Evolutionary conservation across 371 early-diverging fungal genomes (phyloP).

Genomic region (Saksenaea vasiformis): DNA sequence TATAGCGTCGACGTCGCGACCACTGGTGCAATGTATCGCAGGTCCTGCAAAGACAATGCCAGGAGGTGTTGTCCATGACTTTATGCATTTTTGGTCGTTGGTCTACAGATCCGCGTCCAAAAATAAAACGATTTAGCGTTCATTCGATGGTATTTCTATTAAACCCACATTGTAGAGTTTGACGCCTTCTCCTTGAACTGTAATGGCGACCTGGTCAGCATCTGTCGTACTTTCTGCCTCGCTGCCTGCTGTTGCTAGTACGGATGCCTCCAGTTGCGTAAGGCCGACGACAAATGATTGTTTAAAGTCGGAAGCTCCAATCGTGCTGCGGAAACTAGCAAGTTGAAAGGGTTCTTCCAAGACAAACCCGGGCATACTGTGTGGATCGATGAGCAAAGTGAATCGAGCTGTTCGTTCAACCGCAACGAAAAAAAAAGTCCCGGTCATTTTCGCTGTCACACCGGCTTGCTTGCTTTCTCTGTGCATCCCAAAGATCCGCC

Average conservation of each 20-base stretch:
- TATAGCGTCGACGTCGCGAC: slow-evolving; percentile 30
- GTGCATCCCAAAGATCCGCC: no score
- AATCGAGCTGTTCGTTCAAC: not conserved
- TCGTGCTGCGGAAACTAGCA: slow-evolving; percentile 54
- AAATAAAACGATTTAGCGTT: not conserved
- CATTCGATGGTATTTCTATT: not conserved
- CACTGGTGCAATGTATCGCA: slow-evolving; percentile 42
- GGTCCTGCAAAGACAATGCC: slow-evolving; percentile 56
- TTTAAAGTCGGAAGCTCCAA: slow-evolving; percentile 20
- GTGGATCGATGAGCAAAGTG: slow-evolving; percentile 2
- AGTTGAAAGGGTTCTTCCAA: slow-evolving; percentile 65
- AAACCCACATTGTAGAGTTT: slow-evolving; percentile 57
- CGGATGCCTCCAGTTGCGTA: slow-evolving; percentile 30
- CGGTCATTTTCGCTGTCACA: not conserved
- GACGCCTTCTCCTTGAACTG: slow-evolving; percentile 63
- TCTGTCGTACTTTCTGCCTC: slow-evolving; percentile 27
- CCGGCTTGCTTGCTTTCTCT: no score
- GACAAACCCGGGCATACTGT: slow-evolving; percentile 53
- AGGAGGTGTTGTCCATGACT: slow-evolving; percentile 63
- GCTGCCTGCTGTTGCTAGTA: slow-evolving; percentile 8
- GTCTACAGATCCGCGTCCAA: slow-evolving; percentile 34
- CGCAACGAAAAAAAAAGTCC: not conserved
- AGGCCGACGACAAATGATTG: slow-evolving; percentile 43
- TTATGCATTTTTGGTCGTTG: slow-evolving; percentile 58
- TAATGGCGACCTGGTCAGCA: slow-evolving; percentile 47